phyloP scores from a whole-genome alignment of 345 rosid species.

The Salix udensis region DNA sequence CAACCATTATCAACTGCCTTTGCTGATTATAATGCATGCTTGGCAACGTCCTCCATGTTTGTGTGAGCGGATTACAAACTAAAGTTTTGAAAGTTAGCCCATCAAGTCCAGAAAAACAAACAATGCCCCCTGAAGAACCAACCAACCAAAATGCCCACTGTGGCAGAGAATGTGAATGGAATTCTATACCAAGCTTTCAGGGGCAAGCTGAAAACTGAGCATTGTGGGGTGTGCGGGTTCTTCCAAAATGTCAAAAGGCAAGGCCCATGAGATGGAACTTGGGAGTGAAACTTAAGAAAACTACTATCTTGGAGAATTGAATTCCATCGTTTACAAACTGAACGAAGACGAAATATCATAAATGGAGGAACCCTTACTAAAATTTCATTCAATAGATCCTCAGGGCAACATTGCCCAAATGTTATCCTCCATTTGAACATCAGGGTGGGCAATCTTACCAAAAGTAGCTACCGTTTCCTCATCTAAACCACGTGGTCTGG shows the following conservation, averaged over 20 bases:
- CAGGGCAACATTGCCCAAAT: constrained; percentile 98
- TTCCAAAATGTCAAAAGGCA: constrained; percentile 92
- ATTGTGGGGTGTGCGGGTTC: constrained; percentile 77
- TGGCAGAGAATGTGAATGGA: constrained; percentile 80
- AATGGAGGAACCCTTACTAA: constrained; percentile 90
- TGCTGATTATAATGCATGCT: constrained; percentile 85
- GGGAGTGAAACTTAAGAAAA: constrained; percentile 78
- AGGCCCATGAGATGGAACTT: constrained; percentile 66
- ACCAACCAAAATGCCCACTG: constrained; percentile 95
- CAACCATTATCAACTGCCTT: constrained; percentile 86
- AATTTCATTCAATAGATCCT: constrained; percentile 85
- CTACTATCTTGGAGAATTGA: constrained; percentile 79
- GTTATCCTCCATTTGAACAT: constrained; percentile 84
- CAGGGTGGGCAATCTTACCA: constrained; percentile 58
- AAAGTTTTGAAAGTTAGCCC: constrained; percentile 71
- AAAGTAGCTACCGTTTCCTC: constrained; percentile 82
- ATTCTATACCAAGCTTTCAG: constrained; percentile 86
- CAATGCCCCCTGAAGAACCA: constrained; percentile 87
- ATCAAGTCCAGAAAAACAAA: constrained; percentile 92
- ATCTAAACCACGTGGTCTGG: constrained; percentile 92
- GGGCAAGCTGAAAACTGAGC: constrained; percentile 90
- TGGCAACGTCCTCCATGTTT: constrained; percentile 74
- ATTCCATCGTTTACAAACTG: constrained; percentile 84
- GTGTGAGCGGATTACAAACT: constrained; percentile 89
- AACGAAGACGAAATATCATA: constrained; percentile 84